Evolutionary conservation across 768 basidiomycete genomes (phyloP), one percentile per base, ranked within the genome.

Genomic region (Macrolepiota dolichaula): DNA sequence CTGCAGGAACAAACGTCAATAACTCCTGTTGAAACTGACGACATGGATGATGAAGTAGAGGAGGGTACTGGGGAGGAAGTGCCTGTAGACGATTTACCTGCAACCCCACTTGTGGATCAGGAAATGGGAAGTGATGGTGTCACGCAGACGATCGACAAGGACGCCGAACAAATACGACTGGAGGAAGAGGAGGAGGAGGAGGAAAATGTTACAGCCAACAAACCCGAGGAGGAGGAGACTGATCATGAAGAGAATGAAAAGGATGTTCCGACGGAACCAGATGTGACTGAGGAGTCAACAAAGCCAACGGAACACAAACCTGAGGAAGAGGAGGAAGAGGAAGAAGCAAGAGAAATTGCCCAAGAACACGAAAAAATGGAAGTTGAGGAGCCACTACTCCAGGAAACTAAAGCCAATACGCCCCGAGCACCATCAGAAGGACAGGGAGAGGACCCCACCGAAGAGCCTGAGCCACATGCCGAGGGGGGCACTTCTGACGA

Each of bases 401-500:
- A 32, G 24, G 66, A 47, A 24, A 42, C 46, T 25, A 54, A 42
- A n/a, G 51, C 37, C 15, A 35, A 19, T 7, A 50, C 57, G 19
- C 13, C 57, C 29, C 38, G 37, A 36, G 47, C 22, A 42, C 19
- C 66, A 59, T 29, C 50, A 5, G 44, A 62, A 32, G 64, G 62
- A 47, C 63, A 62, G 47, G 65, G 64, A 49, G 51, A 57, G 24
- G 42, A 40, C 27, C 42, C 24, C 42, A 52, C 62, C 11, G 61
- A 54, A 36, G 59, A 37, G 42, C 22, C 44, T 12, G 35, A 29
- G 15, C 52, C 55, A n/a, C 64, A 63, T 36, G 57, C 46, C 15
- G 59, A 58, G 35, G 61, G 46, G 57, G 60, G 35, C 12, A 65
- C 68, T 15, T 73, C 74, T 24, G 72, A 69, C 24, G 73, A 75